These are phyloP conservation scores for Cercospora sojina DNA, from an alignment of 2,329 filamentous ascomycete genomes.

Conservation along the genomic window DNA sequence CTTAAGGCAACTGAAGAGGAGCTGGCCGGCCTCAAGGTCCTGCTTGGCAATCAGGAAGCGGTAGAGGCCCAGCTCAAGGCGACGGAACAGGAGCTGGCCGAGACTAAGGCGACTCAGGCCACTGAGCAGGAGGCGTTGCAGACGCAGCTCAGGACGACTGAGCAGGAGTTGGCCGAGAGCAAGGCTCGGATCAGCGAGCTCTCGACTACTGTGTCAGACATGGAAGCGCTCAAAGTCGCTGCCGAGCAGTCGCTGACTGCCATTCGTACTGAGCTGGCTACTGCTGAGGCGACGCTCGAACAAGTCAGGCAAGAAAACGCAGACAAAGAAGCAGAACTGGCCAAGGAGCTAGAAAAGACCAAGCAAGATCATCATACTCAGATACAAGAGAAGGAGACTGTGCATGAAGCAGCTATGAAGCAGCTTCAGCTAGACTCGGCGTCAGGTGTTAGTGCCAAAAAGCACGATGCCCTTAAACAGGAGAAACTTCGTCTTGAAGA, in stretches of 20 bases:
- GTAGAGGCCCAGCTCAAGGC: not conserved
- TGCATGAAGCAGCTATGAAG: not conserved
- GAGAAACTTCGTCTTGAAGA: constrained; percentile 20
- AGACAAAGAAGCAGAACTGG: constrained; percentile 18
- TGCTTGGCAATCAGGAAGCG: not conserved
- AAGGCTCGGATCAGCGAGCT: constrained; percentile 28
- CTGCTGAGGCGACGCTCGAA: constrained; percentile 28
- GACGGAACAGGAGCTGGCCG: not conserved
- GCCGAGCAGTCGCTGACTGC: constrained; percentile 11
- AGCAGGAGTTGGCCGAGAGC: constrained; percentile 12
- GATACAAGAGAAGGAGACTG: not conserved
- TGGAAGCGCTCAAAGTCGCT: not conserved
- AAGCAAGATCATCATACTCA: not conserved
- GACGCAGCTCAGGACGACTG: not conserved
- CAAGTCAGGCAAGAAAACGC: constrained; percentile 23
- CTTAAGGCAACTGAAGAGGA: not conserved
- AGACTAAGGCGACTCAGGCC: not conserved
- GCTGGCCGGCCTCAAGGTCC: not conserved
- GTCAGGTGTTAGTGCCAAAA: constrained; percentile 6
- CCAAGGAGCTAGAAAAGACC: not conserved
- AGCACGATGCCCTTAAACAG: constrained; percentile 10
- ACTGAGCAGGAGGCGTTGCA: constrained; percentile 7
- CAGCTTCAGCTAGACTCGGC: not conserved
- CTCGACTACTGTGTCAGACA: constrained; percentile 9
- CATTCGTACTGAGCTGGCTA: constrained; percentile 5